Conservation (phyloP, 306 rosid genomes). For the Acacia melanoxylon region DNA sequence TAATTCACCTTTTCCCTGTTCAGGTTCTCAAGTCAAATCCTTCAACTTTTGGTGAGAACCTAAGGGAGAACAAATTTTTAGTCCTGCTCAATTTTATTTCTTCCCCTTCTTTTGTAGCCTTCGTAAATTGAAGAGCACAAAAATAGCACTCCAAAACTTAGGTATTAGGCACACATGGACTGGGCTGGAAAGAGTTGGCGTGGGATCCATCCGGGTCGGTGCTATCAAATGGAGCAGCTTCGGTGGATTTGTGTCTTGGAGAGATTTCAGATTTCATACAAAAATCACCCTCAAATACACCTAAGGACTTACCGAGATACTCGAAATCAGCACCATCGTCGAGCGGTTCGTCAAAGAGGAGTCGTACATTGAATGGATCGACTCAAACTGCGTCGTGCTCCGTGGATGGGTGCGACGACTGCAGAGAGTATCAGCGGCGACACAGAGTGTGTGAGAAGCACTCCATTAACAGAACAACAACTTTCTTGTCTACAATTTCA, state of each 20-base stretch:
- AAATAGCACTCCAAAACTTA: slow-evolving; percentile 9
- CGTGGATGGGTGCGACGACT: slow-evolving; percentile 74
- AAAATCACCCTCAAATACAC: slow-evolving; percentile 18
- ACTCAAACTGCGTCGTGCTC: slow-evolving; percentile 52
- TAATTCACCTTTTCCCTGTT: slow-evolving; percentile 28
- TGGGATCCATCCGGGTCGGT: slow-evolving; percentile 64
- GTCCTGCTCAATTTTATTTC: slow-evolving; percentile 40
- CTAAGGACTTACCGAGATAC: not conserved
- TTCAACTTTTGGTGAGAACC: slow-evolving; percentile 26
- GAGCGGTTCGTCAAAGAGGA: slow-evolving; percentile 54
- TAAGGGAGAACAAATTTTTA: slow-evolving; percentile 28
- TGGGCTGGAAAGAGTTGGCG: slow-evolving; percentile 72
- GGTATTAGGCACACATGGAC: slow-evolving; percentile 58
- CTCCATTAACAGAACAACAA: slow-evolving; percentile 30
- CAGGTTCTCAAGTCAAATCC: slow-evolving; percentile 38
- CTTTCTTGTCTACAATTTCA: too few species aligned
- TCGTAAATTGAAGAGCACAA: slow-evolving; percentile 32
- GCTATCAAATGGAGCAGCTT: slow-evolving; percentile 32
- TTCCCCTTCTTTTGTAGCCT: slow-evolving; percentile 25
- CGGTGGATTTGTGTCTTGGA: slow-evolving; percentile 50
- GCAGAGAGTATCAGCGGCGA: slow-evolving; percentile 83
- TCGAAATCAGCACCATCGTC: slow-evolving; percentile 32
- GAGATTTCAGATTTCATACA: slow-evolving; percentile 34
- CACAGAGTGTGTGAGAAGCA: slow-evolving; percentile 85
- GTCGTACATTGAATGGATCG: slow-evolving; percentile 46